phyloP scores from a whole-genome alignment of 768 basidiomycete genomes.

The Trametes villosa region DNA sequence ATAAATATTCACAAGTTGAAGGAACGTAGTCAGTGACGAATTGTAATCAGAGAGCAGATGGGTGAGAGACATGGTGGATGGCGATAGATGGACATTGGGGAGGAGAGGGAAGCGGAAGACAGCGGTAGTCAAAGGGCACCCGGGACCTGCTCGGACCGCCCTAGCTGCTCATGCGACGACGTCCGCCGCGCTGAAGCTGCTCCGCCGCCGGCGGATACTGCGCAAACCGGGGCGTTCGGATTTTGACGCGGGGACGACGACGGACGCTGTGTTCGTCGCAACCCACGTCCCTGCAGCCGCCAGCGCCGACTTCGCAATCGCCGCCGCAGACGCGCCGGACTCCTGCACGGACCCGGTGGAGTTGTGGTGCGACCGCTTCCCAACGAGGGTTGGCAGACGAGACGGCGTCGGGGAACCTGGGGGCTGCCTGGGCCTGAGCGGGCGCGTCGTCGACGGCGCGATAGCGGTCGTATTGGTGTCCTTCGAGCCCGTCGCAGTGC shows the following conservation, averaged over 20 bases:
- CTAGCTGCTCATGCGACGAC: constrained; percentile 63
- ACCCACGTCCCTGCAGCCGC: constrained; percentile 71
- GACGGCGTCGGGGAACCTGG: constrained; percentile 74
- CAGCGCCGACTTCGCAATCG: constrained; percentile 45
- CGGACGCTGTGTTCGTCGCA: constrained; percentile 66
- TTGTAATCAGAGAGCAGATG: not conserved
- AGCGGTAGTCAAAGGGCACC: constrained; percentile 19
- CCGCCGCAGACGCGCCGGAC: constrained; percentile 43
- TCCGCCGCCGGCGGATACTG: constrained; percentile 73
- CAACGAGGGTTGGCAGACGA: constrained; percentile 71
- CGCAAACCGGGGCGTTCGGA: constrained; percentile 75
- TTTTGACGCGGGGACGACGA: constrained; percentile 75
- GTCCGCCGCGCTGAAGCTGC: constrained; percentile 88
- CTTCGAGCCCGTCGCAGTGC: constrained; percentile 46
- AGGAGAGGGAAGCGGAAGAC: not conserved
- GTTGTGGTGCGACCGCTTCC: constrained; percentile 53
- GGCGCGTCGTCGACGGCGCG: constrained; percentile 34
- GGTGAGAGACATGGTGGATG: not conserved
- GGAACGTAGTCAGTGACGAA: constrained; percentile 3
- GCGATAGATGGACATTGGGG: not conserved
- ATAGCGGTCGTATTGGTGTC: constrained; percentile 33
- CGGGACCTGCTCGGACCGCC: constrained; percentile 11
- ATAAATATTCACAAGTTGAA: constrained; percentile 28
- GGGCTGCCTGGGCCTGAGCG: constrained; percentile 48
- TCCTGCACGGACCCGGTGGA: constrained; percentile 42